Evolutionary conservation across 2,329 filamentous ascomycete species (phyloP), one percentile per base, ranked within the genome.

Genomic region (Botrytis medusae): DNA sequence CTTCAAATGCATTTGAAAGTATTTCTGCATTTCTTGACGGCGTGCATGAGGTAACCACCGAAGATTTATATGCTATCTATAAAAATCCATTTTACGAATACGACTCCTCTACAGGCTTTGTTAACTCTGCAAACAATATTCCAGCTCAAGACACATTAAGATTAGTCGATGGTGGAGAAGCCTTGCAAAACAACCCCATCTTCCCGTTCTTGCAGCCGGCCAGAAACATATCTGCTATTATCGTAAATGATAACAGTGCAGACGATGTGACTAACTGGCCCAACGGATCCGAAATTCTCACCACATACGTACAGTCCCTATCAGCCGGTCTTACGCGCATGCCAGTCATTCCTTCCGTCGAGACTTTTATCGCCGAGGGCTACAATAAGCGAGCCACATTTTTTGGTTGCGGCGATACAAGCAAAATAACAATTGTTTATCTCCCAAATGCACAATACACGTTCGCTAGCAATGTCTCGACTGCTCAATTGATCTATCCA

Each of bases 21-120:
- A 69, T 83, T 9, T 77, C 80, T 48, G 76, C 74, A 48, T 76
- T 84, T n/a, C 69, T 84, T 44, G 75, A 76, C 64, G 63, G 76
- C 1, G 74, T 78, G 20, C 79, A 82, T 64, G 69, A 81, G 72
- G 74, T 79, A 2, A 74, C 77, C 6, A 79, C 78, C 14, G 72
- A 79, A 29, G 83, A 79, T 54, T 72, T 79, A 4, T 79, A 76
- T 63, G 85, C 86, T 78, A 78, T 84, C 32, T 91, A 88, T 83
- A 88, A 87, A 9, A 92, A 92, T 81, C 91, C 87, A 0, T 89
- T 89, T 79, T 82, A 87, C 71, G 81, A 85, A 74, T 90, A 85
- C 83, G 61, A 76, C 0, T 79, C 78, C 5, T 67, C 75, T 1
- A 77, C 77, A 1, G 72, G 75, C 20, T 69, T 65, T 0, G 77